Conservation (phyloP, 768 basidiomycete species). For the Chlorophyllum brunneum region DNA sequence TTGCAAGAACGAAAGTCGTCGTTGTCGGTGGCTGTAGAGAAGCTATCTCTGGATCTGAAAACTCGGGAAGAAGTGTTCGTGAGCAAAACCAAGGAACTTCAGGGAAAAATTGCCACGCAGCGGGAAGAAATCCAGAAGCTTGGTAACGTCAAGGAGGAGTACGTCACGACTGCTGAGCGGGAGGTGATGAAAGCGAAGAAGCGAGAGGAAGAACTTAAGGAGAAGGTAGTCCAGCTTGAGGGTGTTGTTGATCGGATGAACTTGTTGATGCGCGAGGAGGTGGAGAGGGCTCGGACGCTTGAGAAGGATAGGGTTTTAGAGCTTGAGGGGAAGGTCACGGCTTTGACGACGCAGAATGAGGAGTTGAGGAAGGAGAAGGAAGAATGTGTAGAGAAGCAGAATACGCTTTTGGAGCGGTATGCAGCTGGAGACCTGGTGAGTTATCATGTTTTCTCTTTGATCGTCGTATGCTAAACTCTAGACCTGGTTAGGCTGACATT, state of each 20-base stretch:
- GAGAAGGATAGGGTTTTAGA: constrained; percentile 14
- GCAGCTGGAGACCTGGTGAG: constrained; percentile 42
- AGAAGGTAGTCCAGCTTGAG: constrained; percentile 17
- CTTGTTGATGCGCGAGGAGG: neutral
- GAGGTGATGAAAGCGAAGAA: constrained; percentile 14
- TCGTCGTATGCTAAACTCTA: neutral
- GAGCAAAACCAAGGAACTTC: neutral
- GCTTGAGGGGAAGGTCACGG: constrained; percentile 16
- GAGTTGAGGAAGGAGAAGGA: constrained; percentile 22
- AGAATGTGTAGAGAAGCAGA: constrained; percentile 21
- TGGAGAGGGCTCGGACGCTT: neutral
- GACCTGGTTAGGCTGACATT: constrained; percentile 33
- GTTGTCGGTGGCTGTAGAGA: constrained; percentile 21
- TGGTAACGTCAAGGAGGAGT: constrained; percentile 17
- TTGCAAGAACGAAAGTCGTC: constrained; percentile 36
- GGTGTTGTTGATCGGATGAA: constrained; percentile 3
- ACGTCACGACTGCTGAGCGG: constrained; percentile 14
- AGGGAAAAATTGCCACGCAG: neutral
- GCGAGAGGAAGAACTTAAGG: constrained; percentile 10
- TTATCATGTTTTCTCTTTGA: neutral
- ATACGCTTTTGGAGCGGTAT: constrained; percentile 36
- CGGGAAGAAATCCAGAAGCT: neutral
- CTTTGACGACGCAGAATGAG: constrained; percentile 21
- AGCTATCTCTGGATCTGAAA: constrained; percentile 26
- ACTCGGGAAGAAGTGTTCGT: constrained; percentile 9